Evolutionary conservation across 2,329 filamentous ascomycete species (phyloP).

Genomic region (Ceratocystis huliohia): DNA sequence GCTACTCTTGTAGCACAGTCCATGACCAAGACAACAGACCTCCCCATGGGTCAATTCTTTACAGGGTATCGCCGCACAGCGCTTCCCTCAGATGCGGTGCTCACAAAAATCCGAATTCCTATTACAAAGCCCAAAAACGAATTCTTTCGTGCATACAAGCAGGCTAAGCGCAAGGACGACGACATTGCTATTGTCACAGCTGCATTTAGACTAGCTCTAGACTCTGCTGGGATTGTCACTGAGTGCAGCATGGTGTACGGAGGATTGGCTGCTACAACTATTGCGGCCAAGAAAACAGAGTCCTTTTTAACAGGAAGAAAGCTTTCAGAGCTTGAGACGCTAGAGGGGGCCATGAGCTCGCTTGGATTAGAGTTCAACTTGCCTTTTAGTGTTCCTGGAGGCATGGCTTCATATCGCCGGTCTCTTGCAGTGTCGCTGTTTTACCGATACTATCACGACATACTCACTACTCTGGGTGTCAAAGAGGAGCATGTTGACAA

Average conservation of each 20-base stretch:
- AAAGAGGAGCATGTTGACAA: constrained; percentile 44
- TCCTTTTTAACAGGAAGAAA: constrained; percentile 63
- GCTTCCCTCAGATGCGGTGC: constrained; percentile 66
- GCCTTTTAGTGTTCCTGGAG: constrained; percentile 79
- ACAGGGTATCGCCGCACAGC: constrained; percentile 80
- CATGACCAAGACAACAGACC: constrained; percentile 56
- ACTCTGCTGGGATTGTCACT: constrained; percentile 55
- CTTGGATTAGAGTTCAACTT: constrained; percentile 85
- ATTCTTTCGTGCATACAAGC: constrained; percentile 83
- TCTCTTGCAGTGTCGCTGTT: constrained; percentile 87
- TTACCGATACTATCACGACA: constrained; percentile 91
- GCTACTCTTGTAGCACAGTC: constrained; percentile 72
- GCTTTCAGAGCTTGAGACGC: constrained; percentile 65
- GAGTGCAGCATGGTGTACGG: constrained; percentile 77
- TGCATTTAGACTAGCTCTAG: constrained; percentile 62
- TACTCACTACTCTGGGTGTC: constrained; percentile 46
- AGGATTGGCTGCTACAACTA: constrained; percentile 85
- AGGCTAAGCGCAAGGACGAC: constrained; percentile 92
- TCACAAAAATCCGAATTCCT: constrained; percentile 78
- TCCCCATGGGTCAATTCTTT: constrained; percentile 90
- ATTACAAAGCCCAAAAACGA: constrained; percentile 62
- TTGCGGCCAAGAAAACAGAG: constrained; percentile 70
- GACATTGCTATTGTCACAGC: constrained; percentile 96
- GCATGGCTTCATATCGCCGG: constrained; percentile 94
- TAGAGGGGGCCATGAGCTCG: constrained; percentile 81